Conservation (phyloP, 352 stramenopile species). For the Phytophthora europaea region DNA sequence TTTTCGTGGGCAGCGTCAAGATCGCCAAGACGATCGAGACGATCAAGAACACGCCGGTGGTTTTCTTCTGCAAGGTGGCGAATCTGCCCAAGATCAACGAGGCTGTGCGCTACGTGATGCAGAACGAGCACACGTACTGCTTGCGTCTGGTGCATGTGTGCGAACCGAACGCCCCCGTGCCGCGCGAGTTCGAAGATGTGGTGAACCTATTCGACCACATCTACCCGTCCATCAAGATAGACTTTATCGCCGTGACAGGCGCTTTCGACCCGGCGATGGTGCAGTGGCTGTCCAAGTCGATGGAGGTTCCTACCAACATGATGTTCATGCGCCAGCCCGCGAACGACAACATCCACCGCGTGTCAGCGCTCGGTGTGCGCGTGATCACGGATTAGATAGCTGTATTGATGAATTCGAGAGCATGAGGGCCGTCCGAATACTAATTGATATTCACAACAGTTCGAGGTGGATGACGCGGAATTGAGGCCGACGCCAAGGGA, state of each 20-base stretch:
- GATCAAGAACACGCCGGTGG: conserved; percentile 82
- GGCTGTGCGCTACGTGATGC: conserved; percentile 90
- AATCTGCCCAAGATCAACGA: conserved; percentile 94
- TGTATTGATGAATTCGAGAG: neutral
- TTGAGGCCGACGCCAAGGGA: too few species aligned
- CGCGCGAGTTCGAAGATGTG: conserved; percentile 53
- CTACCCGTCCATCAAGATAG: conserved; percentile 92
- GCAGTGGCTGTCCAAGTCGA: conserved; percentile 78
- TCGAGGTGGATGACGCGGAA: too few species aligned
- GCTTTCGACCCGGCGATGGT: conserved; percentile 80
- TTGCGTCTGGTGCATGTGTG: conserved; percentile 89
- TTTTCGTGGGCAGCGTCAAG: conserved; percentile 59
- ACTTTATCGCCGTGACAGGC: conserved; percentile 84
- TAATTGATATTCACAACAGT: too few species aligned
- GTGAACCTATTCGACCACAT: conserved; percentile 90
- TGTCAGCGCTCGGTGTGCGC: conserved; percentile 79
- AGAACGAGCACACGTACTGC: conserved; percentile 91
- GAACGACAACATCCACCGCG: conserved; percentile 78
- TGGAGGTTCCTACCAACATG: conserved; percentile 86
- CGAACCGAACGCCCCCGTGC: conserved; percentile 35
- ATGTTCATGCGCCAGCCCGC: conserved; percentile 93
- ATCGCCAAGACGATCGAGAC: conserved; percentile 81
- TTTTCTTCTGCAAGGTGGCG: conserved; percentile 93
- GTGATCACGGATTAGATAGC: conserved; percentile 72
- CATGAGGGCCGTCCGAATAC: too few species aligned